Conservation (phyloP, 371 early-diverging fungal genomes). For the Phascolomyces articulosus region DNA sequence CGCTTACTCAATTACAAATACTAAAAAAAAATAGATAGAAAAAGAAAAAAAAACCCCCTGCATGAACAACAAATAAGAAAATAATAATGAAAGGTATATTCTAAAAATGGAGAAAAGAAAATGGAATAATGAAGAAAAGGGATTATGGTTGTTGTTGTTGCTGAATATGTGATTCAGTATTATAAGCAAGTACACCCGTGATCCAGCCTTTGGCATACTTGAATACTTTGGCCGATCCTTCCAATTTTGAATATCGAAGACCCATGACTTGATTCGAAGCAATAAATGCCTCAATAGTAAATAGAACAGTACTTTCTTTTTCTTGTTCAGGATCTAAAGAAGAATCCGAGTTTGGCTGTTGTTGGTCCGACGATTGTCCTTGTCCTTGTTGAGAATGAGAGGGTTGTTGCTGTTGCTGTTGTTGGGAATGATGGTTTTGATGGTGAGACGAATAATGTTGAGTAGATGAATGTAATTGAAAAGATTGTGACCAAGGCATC, state of each 20-base stretch:
- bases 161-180: not conserved
- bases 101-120: not conserved
- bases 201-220: conserved; percentile 51
- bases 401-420: not conserved
- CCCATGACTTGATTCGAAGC: conserved; percentile 23
- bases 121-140: not conserved
- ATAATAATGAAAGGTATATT: not conserved
- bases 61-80: too few relatives aligned
- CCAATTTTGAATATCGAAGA: conserved; percentile 33
- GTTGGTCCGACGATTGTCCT: too few relatives aligned
- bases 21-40: not conserved
- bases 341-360: too few relatives aligned
- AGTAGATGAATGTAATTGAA: conserved; percentile 7
- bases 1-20: too few relatives aligned
- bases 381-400: not conserved
- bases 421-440: not conserved
- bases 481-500: conserved; percentile 12
- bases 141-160: not conserved
- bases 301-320: conserved; percentile 36
- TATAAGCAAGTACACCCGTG: conserved; percentile 33
- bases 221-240: conserved; percentile 50
- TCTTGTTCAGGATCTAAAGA: not conserved
- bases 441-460: conserved; percentile 3
- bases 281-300: conserved; percentile 40
- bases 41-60: not conserved